phyloP scores from a whole-genome alignment of 371 early-diverging fungal species.

The Mucor mucedo region DNA sequence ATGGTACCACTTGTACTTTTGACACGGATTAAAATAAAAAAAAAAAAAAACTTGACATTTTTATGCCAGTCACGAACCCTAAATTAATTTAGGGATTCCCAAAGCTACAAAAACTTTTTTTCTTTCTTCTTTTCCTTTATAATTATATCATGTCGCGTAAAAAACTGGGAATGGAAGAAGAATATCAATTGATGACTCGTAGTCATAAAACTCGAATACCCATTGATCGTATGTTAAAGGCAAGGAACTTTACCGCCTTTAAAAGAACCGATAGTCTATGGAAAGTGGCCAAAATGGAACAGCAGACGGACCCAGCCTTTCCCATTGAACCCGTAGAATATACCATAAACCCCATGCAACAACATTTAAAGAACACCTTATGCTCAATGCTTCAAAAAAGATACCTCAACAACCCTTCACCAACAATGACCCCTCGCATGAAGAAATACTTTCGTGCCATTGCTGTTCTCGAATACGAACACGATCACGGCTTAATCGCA shows the following conservation, averaged over 20 bases:
- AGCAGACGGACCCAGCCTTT: no score
- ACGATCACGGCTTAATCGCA: neutral
- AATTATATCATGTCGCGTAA: no score
- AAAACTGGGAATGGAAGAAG: no score
- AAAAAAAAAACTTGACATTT: neutral
- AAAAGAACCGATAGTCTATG: no score
- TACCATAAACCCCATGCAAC: neutral
- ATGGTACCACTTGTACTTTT: conserved; percentile 55
- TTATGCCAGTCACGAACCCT: neutral
- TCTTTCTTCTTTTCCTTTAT: no score
- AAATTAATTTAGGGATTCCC: no score
- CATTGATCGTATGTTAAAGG: no score
- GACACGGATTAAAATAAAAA: conserved; percentile 40
- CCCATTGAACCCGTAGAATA: neutral
- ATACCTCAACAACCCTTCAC: neutral
- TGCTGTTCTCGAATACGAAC: neutral
- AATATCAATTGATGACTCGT: no score
- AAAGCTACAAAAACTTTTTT: neutral
- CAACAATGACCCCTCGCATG: neutral
- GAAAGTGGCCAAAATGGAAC: no score
- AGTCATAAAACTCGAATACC: no score
- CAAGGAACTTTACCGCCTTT: no score
- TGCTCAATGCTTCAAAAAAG: neutral
- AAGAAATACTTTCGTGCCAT: neutral
- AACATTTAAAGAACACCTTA: neutral